Evolutionary conservation across 345 rosid genomes (phyloP).

Genomic region (Rhodamnia argentea): DNA sequence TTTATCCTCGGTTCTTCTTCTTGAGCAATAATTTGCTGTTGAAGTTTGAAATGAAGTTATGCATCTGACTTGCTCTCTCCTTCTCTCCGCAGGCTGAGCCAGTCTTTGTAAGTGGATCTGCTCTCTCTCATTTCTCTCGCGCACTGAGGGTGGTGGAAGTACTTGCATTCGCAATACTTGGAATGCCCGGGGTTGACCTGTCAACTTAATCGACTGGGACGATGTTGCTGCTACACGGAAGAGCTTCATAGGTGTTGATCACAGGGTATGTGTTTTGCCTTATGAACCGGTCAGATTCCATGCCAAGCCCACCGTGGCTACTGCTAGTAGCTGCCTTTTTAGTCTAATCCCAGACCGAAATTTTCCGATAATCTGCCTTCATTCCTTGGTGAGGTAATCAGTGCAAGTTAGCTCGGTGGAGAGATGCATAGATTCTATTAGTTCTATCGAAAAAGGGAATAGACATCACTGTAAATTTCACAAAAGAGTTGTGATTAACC

Average conservation of each 20-base stretch:
- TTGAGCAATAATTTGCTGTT: not conserved
- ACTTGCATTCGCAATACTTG: not conserved
- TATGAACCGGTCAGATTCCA: not conserved
- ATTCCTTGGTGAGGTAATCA: not conserved
- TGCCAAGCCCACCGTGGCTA: not conserved
- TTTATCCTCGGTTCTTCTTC: not conserved
- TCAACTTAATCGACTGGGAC: not conserved
- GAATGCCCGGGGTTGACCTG: not conserved
- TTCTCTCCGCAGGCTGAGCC: not conserved
- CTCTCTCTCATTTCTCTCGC: not conserved
- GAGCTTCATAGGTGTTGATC: not conserved
- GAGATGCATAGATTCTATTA: not conserved
- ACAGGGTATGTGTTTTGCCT: not conserved
- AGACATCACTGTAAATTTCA: too few relatives aligned
- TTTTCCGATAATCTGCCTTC: not conserved
- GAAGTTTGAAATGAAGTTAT: not conserved
- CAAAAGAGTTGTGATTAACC: not conserved
- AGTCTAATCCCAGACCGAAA: not conserved
- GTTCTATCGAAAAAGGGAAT: not conserved
- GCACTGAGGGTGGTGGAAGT: not conserved
- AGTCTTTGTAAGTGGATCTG: not conserved
- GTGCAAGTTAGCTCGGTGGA: not conserved
- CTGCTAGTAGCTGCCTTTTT: not conserved
- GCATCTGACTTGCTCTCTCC: not conserved
- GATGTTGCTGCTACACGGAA: not conserved